Conservation (phyloP, 1,284 basidiomycete species). For the Neonothopanus nambi region DNA sequence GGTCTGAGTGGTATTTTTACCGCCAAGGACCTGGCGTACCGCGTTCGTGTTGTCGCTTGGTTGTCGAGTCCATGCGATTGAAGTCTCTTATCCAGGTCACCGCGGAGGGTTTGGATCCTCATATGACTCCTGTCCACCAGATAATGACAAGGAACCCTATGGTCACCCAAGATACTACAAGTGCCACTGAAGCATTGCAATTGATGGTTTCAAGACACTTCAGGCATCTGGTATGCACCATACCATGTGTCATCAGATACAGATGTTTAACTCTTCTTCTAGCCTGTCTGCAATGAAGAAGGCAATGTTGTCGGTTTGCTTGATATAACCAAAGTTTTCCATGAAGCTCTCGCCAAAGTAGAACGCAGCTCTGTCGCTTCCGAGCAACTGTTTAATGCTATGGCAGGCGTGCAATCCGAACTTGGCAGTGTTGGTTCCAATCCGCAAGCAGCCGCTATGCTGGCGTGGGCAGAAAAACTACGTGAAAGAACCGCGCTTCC, state of each 20-base stretch:
- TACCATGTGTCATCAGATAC: slow-evolving; percentile 9
- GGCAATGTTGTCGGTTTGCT: slow-evolving; percentile 97
- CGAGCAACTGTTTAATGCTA: slow-evolving; percentile 93
- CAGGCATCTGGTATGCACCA: slow-evolving; percentile 89
- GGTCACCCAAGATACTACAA: slow-evolving; percentile 98
- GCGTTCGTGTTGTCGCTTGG: slow-evolving; percentile 53
- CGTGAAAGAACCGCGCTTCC: slow-evolving; percentile 96
- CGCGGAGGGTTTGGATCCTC: slow-evolving; percentile 94
- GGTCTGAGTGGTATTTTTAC: slow-evolving; percentile 99
- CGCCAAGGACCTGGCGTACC: slow-evolving; percentile 97
- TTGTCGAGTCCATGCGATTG: slow-evolving; percentile 9
- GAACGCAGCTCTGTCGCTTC: slow-evolving; percentile 97
- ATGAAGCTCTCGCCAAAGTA: slow-evolving; percentile 98
- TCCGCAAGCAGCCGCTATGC: slow-evolving; percentile 92
- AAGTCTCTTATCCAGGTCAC: slow-evolving; percentile 71
- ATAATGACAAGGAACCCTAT: slow-evolving; percentile 99
- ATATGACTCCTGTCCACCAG: slow-evolving; percentile 86
- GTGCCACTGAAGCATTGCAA: slow-evolving; percentile 96
- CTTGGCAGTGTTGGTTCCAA: slow-evolving; percentile 82
- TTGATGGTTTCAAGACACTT: slow-evolving; percentile 98
- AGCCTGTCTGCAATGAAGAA: slow-evolving; percentile 99
- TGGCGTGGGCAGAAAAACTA: slow-evolving; percentile 94
- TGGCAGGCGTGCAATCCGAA: slow-evolving; percentile 97
- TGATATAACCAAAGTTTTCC: slow-evolving; percentile 99
- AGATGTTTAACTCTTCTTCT: slow-evolving; percentile 9